Conservation (phyloP, 2,329 filamentous ascomycete species). For the Colletotrichum chrysophilum region DNA sequence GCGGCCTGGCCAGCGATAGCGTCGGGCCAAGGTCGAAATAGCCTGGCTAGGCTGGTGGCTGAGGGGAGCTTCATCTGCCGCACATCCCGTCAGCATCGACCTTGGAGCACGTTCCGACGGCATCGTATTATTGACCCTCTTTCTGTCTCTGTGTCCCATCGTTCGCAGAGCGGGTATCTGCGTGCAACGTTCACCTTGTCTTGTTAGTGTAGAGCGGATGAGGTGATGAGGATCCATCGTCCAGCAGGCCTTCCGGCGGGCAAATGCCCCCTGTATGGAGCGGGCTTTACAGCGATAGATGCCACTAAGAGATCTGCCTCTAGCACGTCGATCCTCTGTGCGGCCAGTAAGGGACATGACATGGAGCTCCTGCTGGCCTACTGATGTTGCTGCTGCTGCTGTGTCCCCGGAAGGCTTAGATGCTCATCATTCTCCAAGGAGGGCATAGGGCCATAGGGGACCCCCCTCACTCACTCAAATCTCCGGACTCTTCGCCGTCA, state of each 20-base stretch:
- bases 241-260: background rate
- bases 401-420: background rate
- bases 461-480: background rate
- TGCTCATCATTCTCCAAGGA: background rate
- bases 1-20: background rate
- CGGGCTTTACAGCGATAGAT: background rate
- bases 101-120: background rate
- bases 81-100: background rate
- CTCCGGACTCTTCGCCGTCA: background rate
- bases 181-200: background rate
- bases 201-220: background rate
- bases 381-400: background rate
- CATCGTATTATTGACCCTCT: background rate
- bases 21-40: background rate
- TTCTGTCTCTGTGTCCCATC: background rate
- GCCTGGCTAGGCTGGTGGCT: background rate
- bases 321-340: slow-evolving; percentile 10
- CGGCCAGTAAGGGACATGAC: background rate
- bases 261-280: background rate
- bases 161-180: background rate
- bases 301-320: slow-evolving; percentile 16
- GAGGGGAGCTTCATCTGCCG: background rate
- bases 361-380: background rate
- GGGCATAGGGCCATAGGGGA: background rate
- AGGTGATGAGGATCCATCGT: background rate